Evolutionary conservation across 2,329 filamentous ascomycete species (phyloP).

Genomic region (Diaporthe nobilis): DNA sequence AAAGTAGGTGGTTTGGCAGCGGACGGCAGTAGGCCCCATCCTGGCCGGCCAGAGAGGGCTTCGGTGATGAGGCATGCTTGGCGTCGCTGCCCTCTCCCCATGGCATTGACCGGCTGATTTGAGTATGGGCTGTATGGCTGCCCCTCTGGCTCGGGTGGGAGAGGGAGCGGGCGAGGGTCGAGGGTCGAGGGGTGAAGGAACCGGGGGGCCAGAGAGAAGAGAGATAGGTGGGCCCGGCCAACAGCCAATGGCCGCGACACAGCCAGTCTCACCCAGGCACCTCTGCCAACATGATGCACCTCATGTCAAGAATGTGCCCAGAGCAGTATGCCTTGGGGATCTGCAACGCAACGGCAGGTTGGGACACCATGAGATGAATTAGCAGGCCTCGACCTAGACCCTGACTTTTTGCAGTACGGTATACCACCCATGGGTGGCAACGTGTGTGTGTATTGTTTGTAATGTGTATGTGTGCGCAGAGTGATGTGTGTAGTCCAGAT

Average conservation of each 20-base stretch:
- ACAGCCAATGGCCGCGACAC: constrained; percentile 29
- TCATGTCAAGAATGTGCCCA: constrained; percentile 31
- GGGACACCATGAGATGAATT: constrained; percentile 20
- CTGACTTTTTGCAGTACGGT: background rate
- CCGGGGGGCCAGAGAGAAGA: constrained; percentile 4
- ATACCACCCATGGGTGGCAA: background rate
- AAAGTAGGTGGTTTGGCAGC: constrained; percentile 11
- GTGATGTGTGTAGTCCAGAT: background rate
- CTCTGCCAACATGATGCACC: constrained; percentile 31
- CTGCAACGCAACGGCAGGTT: constrained; percentile 30
- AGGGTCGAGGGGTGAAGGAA: background rate
- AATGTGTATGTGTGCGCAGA: background rate
- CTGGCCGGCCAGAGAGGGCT: constrained; percentile 6
- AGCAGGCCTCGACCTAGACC: constrained; percentile 23
- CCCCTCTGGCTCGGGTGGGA: constrained; percentile 22
- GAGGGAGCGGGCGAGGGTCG: constrained; percentile 12
- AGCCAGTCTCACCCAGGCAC: constrained; percentile 32
- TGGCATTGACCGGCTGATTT: constrained; percentile 32
- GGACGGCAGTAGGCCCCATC: constrained; percentile 4
- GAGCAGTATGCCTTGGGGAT: constrained; percentile 27
- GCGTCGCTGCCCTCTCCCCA: background rate
- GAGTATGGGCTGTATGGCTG: constrained; percentile 1
- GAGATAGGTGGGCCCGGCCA: constrained; percentile 4
- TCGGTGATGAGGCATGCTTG: constrained; percentile 33
- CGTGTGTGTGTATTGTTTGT: background rate